These are phyloP conservation scores for Tolypocladium tundrense DNA, from an alignment of 2,329 filamentous ascomycete species.

Conservation along the genomic window DNA sequence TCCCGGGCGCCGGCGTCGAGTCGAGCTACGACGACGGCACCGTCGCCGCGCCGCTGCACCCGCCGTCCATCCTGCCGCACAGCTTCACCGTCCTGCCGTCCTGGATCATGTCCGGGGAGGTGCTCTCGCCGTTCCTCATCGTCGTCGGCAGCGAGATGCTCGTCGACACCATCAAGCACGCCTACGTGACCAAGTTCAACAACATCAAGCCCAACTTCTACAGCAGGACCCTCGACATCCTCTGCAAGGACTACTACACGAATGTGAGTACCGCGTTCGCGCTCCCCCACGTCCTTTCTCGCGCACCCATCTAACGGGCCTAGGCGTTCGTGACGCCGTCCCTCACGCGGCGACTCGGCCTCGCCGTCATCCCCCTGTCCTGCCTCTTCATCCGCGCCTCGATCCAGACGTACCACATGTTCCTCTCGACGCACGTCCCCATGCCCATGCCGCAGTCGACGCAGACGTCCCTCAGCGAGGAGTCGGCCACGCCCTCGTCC, in stretches of 20 bases:
- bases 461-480: conserved; percentile 54
- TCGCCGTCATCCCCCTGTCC: conserved; percentile 85
- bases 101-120: conserved; percentile 68
- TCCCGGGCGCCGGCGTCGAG: conserved; percentile 43
- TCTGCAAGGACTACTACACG: conserved; percentile 97
- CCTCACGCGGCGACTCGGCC: conserved; percentile 75
- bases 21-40: conserved; percentile 36
- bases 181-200: conserved; percentile 98
- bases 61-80: conserved; percentile 69
- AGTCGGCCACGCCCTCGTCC: conserved; percentile 53
- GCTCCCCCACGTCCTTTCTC: no score
- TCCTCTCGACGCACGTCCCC: conserved; percentile 77
- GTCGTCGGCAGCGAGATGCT: conserved; percentile 95
- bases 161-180: conserved; percentile 94
- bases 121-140: conserved; percentile 84
- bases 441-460: conserved; percentile 57
- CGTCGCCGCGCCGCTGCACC: conserved; percentile 48
- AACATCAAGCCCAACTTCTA: conserved; percentile 90
- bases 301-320: neutral
- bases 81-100: conserved; percentile 85
- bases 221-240: conserved; percentile 77
- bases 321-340: conserved; percentile 89
- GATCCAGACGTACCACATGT: conserved; percentile 97
- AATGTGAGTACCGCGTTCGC: conserved; percentile 47
- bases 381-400: conserved; percentile 93